Evolutionary conservation across 306 rosid species (phyloP).

Genomic region (Citrullus amarus): DNA sequence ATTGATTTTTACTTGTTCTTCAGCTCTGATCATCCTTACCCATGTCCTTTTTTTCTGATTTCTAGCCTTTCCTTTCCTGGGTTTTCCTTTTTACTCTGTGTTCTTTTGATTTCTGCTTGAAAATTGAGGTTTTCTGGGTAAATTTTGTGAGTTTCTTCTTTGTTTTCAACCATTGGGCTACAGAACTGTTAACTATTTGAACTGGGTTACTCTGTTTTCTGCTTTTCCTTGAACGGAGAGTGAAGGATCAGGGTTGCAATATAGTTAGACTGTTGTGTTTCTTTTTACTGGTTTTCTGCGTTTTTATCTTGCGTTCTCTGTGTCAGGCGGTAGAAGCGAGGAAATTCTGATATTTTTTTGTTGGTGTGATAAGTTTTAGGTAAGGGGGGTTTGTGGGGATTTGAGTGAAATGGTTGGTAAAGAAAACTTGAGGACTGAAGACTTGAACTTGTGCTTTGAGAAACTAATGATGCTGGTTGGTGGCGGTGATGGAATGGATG

Average conservation of each 20-base stretch:
- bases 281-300: not conserved
- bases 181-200: not conserved
- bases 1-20: not conserved
- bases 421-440: slow-evolving; percentile 44
- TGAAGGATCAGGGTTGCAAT: not conserved
- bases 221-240: not conserved
- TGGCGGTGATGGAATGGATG: slow-evolving; percentile 8
- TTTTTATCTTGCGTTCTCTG: not conserved
- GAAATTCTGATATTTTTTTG: not conserved
- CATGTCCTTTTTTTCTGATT: not conserved
- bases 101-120: not conserved
- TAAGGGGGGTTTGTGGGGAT: not conserved
- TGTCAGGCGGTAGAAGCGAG: slow-evolving; percentile 6
- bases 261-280: too few relatives aligned
- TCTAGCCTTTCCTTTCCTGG: not conserved
- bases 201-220: slow-evolving; percentile 5
- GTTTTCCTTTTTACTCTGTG: not conserved
- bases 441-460: slow-evolving; percentile 71
- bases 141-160: not conserved
- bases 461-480: slow-evolving; percentile 55
- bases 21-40: not conserved
- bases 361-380: not conserved
- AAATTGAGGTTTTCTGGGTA: not conserved
- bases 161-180: not conserved
- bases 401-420: slow-evolving; percentile 47